Conservation (phyloP, 257 asterid genomes). For the Pogostemon cablin region DNA sequence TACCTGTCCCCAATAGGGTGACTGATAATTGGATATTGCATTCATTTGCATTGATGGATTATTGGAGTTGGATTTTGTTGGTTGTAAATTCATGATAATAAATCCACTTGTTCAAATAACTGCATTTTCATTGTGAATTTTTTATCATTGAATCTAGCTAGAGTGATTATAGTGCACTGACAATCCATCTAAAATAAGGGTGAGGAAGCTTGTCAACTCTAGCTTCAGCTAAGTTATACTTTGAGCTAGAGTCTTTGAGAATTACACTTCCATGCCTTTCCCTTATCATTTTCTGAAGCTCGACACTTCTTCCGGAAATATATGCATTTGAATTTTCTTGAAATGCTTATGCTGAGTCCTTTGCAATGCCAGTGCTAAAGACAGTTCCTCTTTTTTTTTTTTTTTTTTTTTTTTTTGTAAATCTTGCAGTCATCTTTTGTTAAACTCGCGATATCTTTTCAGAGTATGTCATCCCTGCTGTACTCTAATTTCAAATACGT, state of each 20-base stretch:
- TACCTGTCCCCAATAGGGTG: neutral
- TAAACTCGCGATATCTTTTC: neutral
- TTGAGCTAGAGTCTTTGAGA: neutral
- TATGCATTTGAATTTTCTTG: constrained; percentile 2
- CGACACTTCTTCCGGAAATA: neutral
- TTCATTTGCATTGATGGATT: neutral
- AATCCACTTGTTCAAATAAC: neutral
- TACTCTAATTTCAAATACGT: neutral
- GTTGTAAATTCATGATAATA: neutral
- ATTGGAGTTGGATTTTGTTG: neutral
- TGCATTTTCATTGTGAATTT: neutral
- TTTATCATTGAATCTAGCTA: neutral
- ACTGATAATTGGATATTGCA: neutral
- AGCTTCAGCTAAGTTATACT: neutral
- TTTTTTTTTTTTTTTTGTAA: neutral
- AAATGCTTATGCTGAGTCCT: constrained; percentile 14
- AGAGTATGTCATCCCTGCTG: neutral
- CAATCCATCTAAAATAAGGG: neutral
- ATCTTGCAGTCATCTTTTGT: neutral
- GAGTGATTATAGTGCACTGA: constrained; percentile 1
- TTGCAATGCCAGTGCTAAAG: constrained; percentile 7
- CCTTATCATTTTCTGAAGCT: neutral
- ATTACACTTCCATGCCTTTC: neutral
- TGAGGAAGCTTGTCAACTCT: neutral
- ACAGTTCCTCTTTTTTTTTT: constrained; percentile 12